Percentiles rank a stretch among this genome's conserved stretches.
phyloP scores from a whole-genome alignment of 305 asterid species.

The Euphrasia arctica region DNA sequence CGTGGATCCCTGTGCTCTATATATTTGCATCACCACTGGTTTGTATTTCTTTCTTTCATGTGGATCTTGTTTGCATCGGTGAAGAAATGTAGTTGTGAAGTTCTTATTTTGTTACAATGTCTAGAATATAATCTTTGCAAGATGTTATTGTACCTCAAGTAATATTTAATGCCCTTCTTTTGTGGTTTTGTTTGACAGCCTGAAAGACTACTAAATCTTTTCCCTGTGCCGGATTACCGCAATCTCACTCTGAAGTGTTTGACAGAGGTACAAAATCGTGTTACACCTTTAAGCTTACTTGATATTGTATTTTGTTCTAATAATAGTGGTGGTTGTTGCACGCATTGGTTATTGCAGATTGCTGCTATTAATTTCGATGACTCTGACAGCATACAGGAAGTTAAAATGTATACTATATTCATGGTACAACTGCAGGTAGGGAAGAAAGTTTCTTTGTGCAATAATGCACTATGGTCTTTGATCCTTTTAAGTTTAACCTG shows the following conservation, averaged over 20 bases:
- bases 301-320: slow-evolving; percentile 13
- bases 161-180: slow-evolving; percentile 14
- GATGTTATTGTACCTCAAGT: slow-evolving; percentile 15
- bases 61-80: slow-evolving; percentile 20
- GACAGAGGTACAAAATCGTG: slow-evolving; percentile 64
- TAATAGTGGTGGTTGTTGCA: slow-evolving; percentile 15
- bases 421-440: slow-evolving; percentile 88
- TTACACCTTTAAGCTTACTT: slow-evolving; percentile 13
- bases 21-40: slow-evolving; percentile 97
- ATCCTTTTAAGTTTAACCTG: slow-evolving; percentile 15
- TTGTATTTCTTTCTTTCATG: slow-evolving; percentile 34
- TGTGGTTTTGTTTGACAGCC: slow-evolving; percentile 56
- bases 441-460: slow-evolving; percentile 10
- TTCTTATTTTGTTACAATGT: slow-evolving; percentile 5
- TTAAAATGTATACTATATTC: slow-evolving; percentile 75
- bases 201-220: slow-evolving; percentile 76
- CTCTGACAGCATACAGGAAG: slow-evolving; percentile 63
- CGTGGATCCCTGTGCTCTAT: slow-evolving; percentile 98
- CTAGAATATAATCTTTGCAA: slow-evolving; percentile 20
- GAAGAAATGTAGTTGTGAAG: too few species aligned
- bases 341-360: slow-evolving; percentile 51
- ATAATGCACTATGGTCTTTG: slow-evolving; percentile 12
- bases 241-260: slow-evolving; percentile 92
- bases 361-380: slow-evolving; percentile 90
- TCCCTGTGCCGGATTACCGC: slow-evolving; percentile 79